Evolutionary conservation across 257 asterid genomes (phyloP).

Genomic region (Solanum tarapatanum): DNA sequence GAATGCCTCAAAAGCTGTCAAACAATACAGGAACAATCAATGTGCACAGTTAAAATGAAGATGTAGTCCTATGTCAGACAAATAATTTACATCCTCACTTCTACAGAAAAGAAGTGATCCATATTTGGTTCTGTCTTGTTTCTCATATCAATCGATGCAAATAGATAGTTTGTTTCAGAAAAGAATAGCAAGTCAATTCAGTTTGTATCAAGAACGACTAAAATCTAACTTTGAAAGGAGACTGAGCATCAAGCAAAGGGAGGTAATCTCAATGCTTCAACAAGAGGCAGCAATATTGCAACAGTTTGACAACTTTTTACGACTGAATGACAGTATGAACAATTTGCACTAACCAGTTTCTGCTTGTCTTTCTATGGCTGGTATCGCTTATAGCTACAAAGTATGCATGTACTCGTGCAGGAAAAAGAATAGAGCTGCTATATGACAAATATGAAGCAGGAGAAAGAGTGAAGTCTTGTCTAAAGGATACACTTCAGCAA

Average conservation of each 20-base stretch:
- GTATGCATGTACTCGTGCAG: neutral
- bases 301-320: neutral
- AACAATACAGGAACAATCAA: slow-evolving; percentile 1
- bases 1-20: slow-evolving; percentile 81
- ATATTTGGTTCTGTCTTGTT: neutral
- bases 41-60: neutral
- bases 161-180: neutral
- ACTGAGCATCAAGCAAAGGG: neutral
- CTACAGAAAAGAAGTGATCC: neutral
- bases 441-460: neutral
- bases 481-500: neutral
- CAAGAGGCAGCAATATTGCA: neutral
- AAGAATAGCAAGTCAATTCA: neutral
- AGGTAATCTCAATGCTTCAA: neutral
- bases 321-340: neutral
- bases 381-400: neutral
- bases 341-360: neutral
- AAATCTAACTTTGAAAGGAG: neutral
- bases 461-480: neutral
- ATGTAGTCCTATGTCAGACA: neutral
- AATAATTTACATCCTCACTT: neutral
- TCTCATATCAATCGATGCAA: neutral
- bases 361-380: neutral
- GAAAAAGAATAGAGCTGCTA: neutral
- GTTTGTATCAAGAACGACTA: neutral